Evolutionary conservation across 2,329 filamentous ascomycete genomes (phyloP), one percentile per base, ranked within the genome.

Genomic region (Colletotrichum australisinense): DNA sequence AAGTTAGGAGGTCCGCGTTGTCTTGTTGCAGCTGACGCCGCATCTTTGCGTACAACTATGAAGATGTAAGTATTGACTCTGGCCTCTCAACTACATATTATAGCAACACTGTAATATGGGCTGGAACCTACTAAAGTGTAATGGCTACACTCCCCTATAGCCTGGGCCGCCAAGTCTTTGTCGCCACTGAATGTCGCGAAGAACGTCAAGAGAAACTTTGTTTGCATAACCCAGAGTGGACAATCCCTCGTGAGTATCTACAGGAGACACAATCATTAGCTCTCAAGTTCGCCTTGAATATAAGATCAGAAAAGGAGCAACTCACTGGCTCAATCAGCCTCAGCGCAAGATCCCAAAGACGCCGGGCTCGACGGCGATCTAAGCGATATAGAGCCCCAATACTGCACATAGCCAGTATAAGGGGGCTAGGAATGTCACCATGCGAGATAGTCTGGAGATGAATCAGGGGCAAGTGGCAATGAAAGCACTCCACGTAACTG

Each of bases 351-450:
- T 42, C 22, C 1, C 35, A 69, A 1, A 69, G 28, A 26, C 28
- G 52, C 16, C 62, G 38, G 28, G 62, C 53, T 11, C 28, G 53
- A 2, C 62, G 53, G 16, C 53, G 59, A 26, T 52, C 38, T 3
- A 65, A 38, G 7, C 62, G 52, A 30, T 66, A 65, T 11, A 69
- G 19, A 5, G 38, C 67, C 8, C 67, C 42, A 1, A 49, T 49
- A 49, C 53, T 65, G 22, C 60, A 69, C 52, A 59, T 58, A 1
- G 60, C 60, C 3, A 65, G n/a, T 2, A 65, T 22, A 8, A 58
- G 19, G 24, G 52, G 35, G 0, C 28, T 32, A 4, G 46, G 57
- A 12, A 35, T 22, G 14, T 42, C 42, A 49, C 19, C 42, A n/a
- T 49, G 42, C 8, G 42, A n/a, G 11, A 49, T 49, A 9, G 19